These are phyloP conservation scores for Pleurotus platypus DNA, from an alignment of 768 basidiomycete genomes.

Conservation along the genomic window DNA sequence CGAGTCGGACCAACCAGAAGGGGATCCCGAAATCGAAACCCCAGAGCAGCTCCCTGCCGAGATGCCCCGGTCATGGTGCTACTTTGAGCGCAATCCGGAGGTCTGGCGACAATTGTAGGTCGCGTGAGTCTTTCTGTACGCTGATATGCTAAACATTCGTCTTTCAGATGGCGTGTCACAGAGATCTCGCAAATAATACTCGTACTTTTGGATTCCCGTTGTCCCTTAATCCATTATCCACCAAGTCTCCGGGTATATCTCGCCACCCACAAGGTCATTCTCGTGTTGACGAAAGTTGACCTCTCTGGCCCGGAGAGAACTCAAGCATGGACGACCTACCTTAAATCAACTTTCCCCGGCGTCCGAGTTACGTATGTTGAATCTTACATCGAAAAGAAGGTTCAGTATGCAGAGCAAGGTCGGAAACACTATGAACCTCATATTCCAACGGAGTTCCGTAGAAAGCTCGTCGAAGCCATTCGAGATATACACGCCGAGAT, in stretches of 20 bases:
- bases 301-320: slow-evolving; percentile 68
- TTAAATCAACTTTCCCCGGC: slow-evolving; percentile 49
- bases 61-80: slow-evolving; percentile 66
- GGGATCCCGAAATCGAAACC: too few species aligned
- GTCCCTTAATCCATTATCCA: slow-evolving; percentile 84
- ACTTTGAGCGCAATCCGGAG: slow-evolving; percentile 89
- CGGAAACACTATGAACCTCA: slow-evolving; percentile 54
- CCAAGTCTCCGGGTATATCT: slow-evolving; percentile 73
- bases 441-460: slow-evolving; percentile 62
- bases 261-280: slow-evolving; percentile 47
- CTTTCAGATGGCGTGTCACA: slow-evolving; percentile 81
- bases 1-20: background rate
- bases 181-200: slow-evolving; percentile 90
- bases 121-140: slow-evolving; percentile 1
- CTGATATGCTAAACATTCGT: slow-evolving; percentile 10
- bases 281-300: slow-evolving; percentile 88
- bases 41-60: slow-evolving; percentile 3
- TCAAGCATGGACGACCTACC: slow-evolving; percentile 61
- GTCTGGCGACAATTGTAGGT: slow-evolving; percentile 93
- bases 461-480: slow-evolving; percentile 63
- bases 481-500: slow-evolving; percentile 63
- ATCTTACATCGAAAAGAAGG: slow-evolving; percentile 59
- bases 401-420: slow-evolving; percentile 39
- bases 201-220: slow-evolving; percentile 85
- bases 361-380: slow-evolving; percentile 71